Evolutionary conservation across 2,329 filamentous ascomycete species (phyloP).

Genomic region (Colletotrichum destructivum): DNA sequence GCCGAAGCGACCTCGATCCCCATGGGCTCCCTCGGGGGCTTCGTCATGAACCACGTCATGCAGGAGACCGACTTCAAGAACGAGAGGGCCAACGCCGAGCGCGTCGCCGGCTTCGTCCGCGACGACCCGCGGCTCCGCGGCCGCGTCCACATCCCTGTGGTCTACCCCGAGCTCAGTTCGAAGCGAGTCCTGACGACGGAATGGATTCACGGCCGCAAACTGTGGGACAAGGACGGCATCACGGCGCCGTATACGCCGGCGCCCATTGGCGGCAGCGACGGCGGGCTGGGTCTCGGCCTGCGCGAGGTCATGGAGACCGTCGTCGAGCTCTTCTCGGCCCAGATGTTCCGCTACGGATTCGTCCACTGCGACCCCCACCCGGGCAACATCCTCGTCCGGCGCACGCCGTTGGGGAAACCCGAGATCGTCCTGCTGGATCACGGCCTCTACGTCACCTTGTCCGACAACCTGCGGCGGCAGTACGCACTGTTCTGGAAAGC

Average conservation of each 20-base stretch:
- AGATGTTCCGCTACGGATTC: constrained; percentile 80
- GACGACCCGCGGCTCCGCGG: constrained; percentile 71
- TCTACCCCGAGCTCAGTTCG: constrained; percentile 71
- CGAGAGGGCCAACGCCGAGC: constrained; percentile 74
- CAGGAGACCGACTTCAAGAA: constrained; percentile 79
- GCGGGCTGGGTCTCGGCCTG: constrained; percentile 72
- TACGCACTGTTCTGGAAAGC: constrained; percentile 73
- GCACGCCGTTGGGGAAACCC: constrained; percentile 60
- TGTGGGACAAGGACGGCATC: constrained; percentile 78
- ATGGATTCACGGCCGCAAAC: constrained; percentile 77
- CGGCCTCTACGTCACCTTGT: constrained; percentile 78
- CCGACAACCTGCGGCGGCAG: constrained; percentile 73
- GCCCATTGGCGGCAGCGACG: constrained; percentile 46
- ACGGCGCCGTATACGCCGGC: constrained; percentile 65
- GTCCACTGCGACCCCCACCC: constrained; percentile 81
- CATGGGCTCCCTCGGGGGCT: constrained; percentile 76
- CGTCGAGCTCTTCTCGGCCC: constrained; percentile 77
- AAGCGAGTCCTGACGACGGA: constrained; percentile 79
- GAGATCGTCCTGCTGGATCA: constrained; percentile 81
- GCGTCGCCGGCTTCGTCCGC: constrained; percentile 70
- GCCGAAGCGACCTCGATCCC: constrained; percentile 70
- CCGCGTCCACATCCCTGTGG: constrained; percentile 76
- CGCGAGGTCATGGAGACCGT: constrained; percentile 79
- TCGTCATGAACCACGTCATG: constrained; percentile 75
- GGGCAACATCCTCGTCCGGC: constrained; percentile 76